These are phyloP conservation scores for Phytophthora quininea DNA, from an alignment of 352 stramenopile genomes.

Conservation along the genomic window DNA sequence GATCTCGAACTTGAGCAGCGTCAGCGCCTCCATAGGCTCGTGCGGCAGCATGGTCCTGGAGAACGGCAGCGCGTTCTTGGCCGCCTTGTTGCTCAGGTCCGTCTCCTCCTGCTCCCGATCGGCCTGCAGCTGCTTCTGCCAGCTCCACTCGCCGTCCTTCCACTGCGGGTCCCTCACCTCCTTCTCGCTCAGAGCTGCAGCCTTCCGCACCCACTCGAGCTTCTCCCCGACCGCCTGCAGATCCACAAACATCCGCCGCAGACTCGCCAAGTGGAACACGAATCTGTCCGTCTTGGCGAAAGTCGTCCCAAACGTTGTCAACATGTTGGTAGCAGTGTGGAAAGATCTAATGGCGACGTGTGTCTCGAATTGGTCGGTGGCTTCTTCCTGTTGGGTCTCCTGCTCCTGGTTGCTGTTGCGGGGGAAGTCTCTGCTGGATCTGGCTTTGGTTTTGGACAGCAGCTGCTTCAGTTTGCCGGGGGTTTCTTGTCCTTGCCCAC, in stretches of 20 bases:
- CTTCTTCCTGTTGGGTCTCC: too few species aligned
- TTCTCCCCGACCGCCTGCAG: neutral
- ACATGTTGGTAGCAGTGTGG: too few species aligned
- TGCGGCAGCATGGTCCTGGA: conserved; percentile 30
- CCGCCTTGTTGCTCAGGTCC: conserved; percentile 14
- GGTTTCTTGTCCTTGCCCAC: neutral
- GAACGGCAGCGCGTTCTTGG: conserved; percentile 38
- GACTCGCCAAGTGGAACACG: conserved; percentile 32
- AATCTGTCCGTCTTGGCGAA: conserved; percentile 28
- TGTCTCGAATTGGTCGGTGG: too few species aligned
- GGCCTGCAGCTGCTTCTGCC: conserved; percentile 11
- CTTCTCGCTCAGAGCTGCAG: conserved; percentile 1
- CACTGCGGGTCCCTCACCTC: neutral
- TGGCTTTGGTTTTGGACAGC: too few species aligned
- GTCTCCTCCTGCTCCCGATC: conserved; percentile 23
- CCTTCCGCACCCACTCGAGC: conserved; percentile 13
- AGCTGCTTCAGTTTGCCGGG: neutral
- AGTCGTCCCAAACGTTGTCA: conserved; percentile 10
- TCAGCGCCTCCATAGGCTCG: conserved; percentile 42
- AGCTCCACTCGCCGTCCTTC: neutral
- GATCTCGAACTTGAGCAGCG: conserved; percentile 43
- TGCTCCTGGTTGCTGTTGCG: too few species aligned
- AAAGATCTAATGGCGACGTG: too few species aligned
- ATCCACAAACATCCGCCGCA: conserved; percentile 27
- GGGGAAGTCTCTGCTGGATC: too few species aligned